These are phyloP conservation scores for Hericium coralloides DNA, from an alignment of 768 basidiomycete species.

Conservation along the genomic window DNA sequence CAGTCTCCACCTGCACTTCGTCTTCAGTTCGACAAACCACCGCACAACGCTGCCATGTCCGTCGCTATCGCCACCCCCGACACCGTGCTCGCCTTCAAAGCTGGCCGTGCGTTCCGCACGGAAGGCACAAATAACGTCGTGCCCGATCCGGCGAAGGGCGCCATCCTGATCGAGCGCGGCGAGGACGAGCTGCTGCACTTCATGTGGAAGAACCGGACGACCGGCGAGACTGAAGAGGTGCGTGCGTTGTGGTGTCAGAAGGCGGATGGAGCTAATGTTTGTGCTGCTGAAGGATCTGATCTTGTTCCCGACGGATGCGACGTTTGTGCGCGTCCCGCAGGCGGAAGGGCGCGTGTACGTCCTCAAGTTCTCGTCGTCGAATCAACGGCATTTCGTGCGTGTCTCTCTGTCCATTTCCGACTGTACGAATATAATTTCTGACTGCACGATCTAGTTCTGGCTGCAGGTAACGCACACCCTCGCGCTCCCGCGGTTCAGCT, in stretches of 20 bases:
- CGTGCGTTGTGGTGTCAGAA: conserved; percentile 1
- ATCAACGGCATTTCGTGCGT: conserved; percentile 83
- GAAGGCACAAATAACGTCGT: conserved; percentile 62
- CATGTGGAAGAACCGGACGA: conserved; percentile 67
- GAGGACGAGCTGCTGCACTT: conserved; percentile 77
- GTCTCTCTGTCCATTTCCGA: not conserved
- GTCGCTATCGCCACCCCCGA: not conserved
- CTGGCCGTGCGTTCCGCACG: conserved; percentile 68
- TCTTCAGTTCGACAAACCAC: not conserved
- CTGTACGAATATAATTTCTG: not conserved
- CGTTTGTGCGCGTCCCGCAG: conserved; percentile 66
- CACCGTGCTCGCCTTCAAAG: conserved; percentile 43
- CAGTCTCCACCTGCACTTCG: not conserved
- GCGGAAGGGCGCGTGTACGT: conserved; percentile 71
- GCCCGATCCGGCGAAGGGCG: conserved; percentile 61
- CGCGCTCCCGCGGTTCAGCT: too few relatives aligned
- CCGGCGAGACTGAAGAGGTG: conserved; percentile 56
- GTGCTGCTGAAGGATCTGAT: conserved; percentile 59
- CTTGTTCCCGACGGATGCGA: conserved; percentile 80
- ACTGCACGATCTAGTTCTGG: conserved; percentile 54
- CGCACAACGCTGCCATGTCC: not conserved
- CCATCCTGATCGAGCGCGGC: conserved; percentile 54
- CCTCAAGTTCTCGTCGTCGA: conserved; percentile 85
- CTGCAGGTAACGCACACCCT: conserved; percentile 50
- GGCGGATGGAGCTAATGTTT: not conserved